Conservation (phyloP, 2,329 filamentous ascomycete species). For the Scytalidium lignicola region DNA sequence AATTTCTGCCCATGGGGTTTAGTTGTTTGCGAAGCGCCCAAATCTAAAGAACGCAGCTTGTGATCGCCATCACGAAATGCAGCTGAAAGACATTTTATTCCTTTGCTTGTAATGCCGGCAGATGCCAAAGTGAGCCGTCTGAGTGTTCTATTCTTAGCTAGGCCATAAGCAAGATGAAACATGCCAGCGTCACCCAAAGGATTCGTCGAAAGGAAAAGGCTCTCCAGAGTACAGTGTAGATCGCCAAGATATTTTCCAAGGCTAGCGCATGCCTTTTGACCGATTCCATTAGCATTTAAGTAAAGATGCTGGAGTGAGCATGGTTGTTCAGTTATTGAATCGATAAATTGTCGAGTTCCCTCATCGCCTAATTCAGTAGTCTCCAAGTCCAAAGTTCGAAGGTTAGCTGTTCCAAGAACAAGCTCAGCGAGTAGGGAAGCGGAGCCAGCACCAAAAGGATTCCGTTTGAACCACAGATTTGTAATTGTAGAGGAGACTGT, state of each 20-base stretch:
- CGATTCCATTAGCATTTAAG: constrained; percentile 15
- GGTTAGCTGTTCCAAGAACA: constrained; percentile 35
- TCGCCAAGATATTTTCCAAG: constrained; percentile 11
- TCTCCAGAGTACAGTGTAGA: constrained; percentile 10
- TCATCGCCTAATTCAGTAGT: constrained; percentile 45
- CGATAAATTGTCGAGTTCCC: constrained; percentile 24
- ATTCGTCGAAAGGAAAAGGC: constrained; percentile 13
- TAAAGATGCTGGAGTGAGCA: constrained; percentile 9
- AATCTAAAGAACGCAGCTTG: constrained; percentile 4
- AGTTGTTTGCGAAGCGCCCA: constrained; percentile 10
- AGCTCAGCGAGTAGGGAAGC: constrained; percentile 38
- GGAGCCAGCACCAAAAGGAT: constrained; percentile 39
- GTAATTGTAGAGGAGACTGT: constrained; percentile 37
- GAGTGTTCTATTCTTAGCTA: constrained; percentile 8
- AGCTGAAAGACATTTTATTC: constrained; percentile 4
- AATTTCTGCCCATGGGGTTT: constrained; percentile 8
- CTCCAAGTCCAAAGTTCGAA: constrained; percentile 48
- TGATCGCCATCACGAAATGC: constrained; percentile 2
- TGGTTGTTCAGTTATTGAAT: constrained; percentile 5
- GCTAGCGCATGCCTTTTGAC: constrained; percentile 11
- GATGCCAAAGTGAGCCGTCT: constrained; percentile 7
- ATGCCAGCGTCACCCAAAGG: constrained; percentile 11
- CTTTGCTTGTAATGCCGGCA: constrained; percentile 8
- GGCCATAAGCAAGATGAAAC: constrained; percentile 5
- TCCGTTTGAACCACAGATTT: constrained; percentile 50